These are phyloP conservation scores for Torulaspora maleeae DNA, from an alignment of 805 yeast genomes.

Conservation along the genomic window DNA sequence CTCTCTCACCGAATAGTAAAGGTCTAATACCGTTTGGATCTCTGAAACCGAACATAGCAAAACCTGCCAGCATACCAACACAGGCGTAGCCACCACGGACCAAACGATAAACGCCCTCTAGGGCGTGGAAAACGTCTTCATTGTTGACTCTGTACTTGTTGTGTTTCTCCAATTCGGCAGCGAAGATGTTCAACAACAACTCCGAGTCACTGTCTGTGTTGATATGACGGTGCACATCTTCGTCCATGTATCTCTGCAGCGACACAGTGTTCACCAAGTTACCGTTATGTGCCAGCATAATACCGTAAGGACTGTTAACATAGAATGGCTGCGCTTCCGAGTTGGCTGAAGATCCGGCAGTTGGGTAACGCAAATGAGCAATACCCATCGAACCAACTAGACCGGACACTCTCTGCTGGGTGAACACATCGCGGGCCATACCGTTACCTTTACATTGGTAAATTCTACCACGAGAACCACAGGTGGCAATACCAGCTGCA, in stretches of 20 bases:
- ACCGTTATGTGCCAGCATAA: conserved; percentile 87
- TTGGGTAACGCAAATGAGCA: conserved; percentile 92
- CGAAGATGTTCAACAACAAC: conserved; percentile 81
- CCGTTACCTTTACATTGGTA: conserved; percentile 99
- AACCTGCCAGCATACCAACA: conserved; percentile 92
- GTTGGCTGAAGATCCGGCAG: conserved; percentile 93
- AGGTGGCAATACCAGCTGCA: conserved; percentile 98
- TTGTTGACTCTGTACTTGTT: conserved; percentile 91
- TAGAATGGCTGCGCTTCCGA: conserved; percentile 98
- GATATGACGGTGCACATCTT: conserved; percentile 91
- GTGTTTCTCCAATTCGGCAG: conserved; percentile 83
- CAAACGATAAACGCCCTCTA: conserved; percentile 71
- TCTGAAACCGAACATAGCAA: conserved; percentile 90
- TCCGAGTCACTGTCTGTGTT: conserved; percentile 97
- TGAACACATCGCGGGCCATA: conserved; percentile 96
- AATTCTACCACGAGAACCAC: conserved; percentile 88
- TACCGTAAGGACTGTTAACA: conserved; percentile 95
- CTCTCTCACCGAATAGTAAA: conserved; percentile 76
- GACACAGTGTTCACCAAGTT: conserved; percentile 84
- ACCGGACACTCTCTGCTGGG: conserved; percentile 69
- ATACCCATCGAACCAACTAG: conserved; percentile 93
- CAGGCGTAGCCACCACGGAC: conserved; percentile 98
- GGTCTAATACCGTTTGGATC: conserved; percentile 98
- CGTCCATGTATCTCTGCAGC: conserved; percentile 76
- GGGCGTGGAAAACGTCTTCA: conserved; percentile 80